Evolutionary conservation across 75 land plant species (phyloP).

Genomic region (Sequoiadendron giganteum): DNA sequence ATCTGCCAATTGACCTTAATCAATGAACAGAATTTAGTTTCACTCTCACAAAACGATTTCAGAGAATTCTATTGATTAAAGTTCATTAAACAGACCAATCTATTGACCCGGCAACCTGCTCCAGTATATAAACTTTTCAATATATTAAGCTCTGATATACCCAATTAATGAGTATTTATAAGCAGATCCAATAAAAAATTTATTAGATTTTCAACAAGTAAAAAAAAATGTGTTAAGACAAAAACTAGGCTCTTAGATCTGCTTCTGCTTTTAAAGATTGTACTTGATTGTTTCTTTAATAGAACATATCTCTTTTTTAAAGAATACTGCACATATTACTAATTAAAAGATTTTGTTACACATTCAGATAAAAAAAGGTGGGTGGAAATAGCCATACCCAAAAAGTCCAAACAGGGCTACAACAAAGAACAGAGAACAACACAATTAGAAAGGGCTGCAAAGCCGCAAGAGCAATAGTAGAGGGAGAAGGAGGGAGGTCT

Average conservation of each 20-base stretch:
- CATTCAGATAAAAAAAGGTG: no score
- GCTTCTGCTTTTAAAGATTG: background rate
- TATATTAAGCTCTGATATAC: background rate
- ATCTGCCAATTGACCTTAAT: background rate
- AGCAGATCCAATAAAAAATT: background rate
- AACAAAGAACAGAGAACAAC: no score
- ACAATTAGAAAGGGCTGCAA: no score
- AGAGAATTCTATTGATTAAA: no score
- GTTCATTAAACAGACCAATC: no score
- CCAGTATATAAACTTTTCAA: background rate
- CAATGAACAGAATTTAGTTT: background rate
- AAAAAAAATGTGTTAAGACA: background rate
- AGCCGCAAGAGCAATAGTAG: no score
- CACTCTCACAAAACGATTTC: no score
- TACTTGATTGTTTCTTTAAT: background rate
- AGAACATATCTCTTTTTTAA: background rate
- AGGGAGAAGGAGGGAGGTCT: no score
- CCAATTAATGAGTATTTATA: background rate
- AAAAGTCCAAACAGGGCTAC: no score
- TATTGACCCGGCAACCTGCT: background rate
- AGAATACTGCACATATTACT: no score
- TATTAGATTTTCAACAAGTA: background rate
- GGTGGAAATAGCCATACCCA: no score
- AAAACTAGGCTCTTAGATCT: background rate
- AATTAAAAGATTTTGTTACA: no score